Base-by-base conservation (phyloP, 2,329 filamentous ascomycete species). In the Fusarium tricinctum region DNA sequence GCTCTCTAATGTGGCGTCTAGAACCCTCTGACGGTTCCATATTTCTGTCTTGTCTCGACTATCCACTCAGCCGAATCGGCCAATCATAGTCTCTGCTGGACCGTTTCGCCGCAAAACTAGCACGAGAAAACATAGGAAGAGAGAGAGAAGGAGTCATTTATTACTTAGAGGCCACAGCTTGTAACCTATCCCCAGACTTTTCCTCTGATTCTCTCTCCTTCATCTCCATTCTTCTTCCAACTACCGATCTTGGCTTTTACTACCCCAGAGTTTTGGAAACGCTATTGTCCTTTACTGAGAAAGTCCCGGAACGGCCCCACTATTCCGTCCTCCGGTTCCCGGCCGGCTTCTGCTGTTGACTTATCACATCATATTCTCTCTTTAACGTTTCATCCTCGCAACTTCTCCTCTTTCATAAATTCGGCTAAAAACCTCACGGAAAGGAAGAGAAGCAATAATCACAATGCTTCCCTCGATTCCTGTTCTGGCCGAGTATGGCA, bases 401-500 rank as follows among this genome's bases (percentile, higher is more conserved):
- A 26, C 48, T 44, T 66, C 47, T 65, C 23, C 45, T 56, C 45
- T 26, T 12, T 35, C 22, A 30, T 32, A 43, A 62, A 19, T 33
- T 10, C n/a, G 35, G 2, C 20, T 44, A 38, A 17, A 40, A 35
- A 15, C 3, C 8, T 12, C 17, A 13, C 6, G 20, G 38, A 14
- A 26, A 28, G 42, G 28, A 20, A 33, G 38, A 32, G 47, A 15
- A 43, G 10, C 1, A 19, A 15, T 8, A 5, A 4, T 10, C 9
- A 59, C 15, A 26, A 67, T 88, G 89, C 81, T 88, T 76, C 86
- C 86, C 66, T 84, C 87, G 45, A 81, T 92, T 62, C 89, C 89
- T 26, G 76, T 80, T 46, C 85, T 92, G 59, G 85, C 88, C 78
- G 91, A 97, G 79, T 97, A 97, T 81, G 92, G 91, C 80, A 88